Conservation (phyloP, 2,329 filamentous ascomycete genomes). For the Leptoxyphium fumago region DNA sequence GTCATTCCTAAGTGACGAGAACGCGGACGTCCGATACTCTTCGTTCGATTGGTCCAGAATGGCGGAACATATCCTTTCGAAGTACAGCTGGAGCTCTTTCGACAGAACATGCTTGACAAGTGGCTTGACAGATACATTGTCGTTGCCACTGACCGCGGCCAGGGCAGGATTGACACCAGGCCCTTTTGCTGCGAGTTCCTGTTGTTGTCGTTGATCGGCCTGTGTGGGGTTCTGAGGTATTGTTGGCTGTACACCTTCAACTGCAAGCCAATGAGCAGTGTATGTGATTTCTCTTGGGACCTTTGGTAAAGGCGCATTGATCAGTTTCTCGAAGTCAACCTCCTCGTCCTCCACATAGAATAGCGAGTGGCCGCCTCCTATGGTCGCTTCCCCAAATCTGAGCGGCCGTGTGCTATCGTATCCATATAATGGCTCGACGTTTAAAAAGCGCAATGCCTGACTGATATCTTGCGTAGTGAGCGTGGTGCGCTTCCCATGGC, state of each 20-base stretch:
- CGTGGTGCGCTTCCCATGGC: conserved; percentile 70
- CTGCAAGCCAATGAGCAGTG: conserved; percentile 92
- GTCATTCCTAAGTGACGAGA: conserved; percentile 74
- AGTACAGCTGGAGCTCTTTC: conserved; percentile 92
- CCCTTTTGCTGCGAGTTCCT: conserved; percentile 80
- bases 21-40: conserved; percentile 70
- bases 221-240: conserved; percentile 87
- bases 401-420: conserved; percentile 86
- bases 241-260: conserved; percentile 91
- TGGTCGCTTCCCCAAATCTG: conserved; percentile 81
- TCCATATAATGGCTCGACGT: conserved; percentile 89
- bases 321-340: conserved; percentile 96
- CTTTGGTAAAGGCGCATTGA: conserved; percentile 89
- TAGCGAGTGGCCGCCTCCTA: conserved; percentile 84
- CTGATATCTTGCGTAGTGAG: conserved; percentile 82
- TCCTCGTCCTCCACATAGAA: conserved; percentile 98
- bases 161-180: conserved; percentile 75
- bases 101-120: conserved; percentile 91
- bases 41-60: conserved; percentile 79
- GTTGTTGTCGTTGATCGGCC: conserved; percentile 56
- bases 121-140: conserved; percentile 72
- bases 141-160: conserved; percentile 67
- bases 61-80: conserved; percentile 83
- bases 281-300: conserved; percentile 87
- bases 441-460: conserved; percentile 69